Percentiles rank a stretch among this genome's conserved stretches.
Conservation (phyloP, 768 basidiomycete genomes). For the Boletellus ananas region DNA sequence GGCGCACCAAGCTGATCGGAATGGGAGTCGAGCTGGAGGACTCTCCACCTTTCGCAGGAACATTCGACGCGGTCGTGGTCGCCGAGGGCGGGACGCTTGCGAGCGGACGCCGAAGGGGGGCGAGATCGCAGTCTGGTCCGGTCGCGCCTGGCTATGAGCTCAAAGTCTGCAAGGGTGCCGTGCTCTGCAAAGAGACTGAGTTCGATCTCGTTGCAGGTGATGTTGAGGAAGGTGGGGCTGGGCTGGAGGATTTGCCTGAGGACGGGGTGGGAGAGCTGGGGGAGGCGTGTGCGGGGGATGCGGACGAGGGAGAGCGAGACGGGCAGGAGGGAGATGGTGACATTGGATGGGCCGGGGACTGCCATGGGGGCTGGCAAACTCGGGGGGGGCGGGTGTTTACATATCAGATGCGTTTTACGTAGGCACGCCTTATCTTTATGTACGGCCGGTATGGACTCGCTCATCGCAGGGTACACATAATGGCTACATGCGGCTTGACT, state of each 20-base stretch:
- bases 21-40: slow-evolving; percentile 79
- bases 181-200: slow-evolving; percentile 71
- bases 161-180: slow-evolving; percentile 53
- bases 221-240: slow-evolving; percentile 63
- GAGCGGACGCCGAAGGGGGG: slow-evolving; percentile 35
- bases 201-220: slow-evolving; percentile 77
- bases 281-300: slow-evolving; percentile 66
- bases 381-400: slow-evolving; percentile 11
- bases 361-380: slow-evolving; percentile 21
- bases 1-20: slow-evolving; percentile 61
- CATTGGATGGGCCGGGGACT: slow-evolving; percentile 26
- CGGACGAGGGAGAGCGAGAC: slow-evolving; percentile 70
- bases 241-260: slow-evolving; percentile 69
- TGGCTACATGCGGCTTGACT: slow-evolving; percentile 5
- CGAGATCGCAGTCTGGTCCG: slow-evolving; percentile 43
- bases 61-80: slow-evolving; percentile 57
- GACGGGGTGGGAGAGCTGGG: slow-evolving; percentile 54
- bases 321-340: slow-evolving; percentile 69
- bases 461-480: slow-evolving; percentile 10
- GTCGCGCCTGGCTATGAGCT: slow-evolving; percentile 56
- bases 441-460: background rate
- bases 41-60: slow-evolving; percentile 72
- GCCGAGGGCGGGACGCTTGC: slow-evolving; percentile 19
- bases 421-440: slow-evolving; percentile 10
- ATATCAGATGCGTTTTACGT: slow-evolving; percentile 6